Percentiles rank a stretch among this genome's conserved stretches.
phyloP scores from a whole-genome alignment of 2,329 filamentous ascomycete genomes.

The Cladosporium velox region DNA sequence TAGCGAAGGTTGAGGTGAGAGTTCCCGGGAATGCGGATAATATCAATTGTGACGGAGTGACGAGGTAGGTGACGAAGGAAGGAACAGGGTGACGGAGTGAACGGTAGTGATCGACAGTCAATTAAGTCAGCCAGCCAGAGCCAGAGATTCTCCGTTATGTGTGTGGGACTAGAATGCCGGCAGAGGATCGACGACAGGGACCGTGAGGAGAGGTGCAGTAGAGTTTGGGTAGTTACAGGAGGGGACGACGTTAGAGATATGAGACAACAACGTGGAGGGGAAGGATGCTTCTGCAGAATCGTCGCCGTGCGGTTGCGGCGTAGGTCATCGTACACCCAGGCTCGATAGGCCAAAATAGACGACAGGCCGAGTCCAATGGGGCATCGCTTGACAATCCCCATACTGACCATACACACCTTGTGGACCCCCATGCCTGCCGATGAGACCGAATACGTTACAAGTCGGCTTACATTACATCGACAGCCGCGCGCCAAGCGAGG shows the following conservation, averaged over 20 bases:
- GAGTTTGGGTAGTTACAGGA: constrained; percentile 5
- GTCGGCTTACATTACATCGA: constrained; percentile 20
- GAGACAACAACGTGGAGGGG: constrained; percentile 17
- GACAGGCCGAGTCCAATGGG: constrained; percentile 20
- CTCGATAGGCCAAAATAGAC: constrained; percentile 19
- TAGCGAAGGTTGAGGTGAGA: neutral
- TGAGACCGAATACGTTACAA: constrained; percentile 20
- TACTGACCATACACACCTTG: constrained; percentile 13
- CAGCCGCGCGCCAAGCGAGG: constrained; percentile 19
- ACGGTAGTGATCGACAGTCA: constrained; percentile 16
- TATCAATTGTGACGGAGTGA: constrained; percentile 11
- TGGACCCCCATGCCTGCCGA: constrained; percentile 18
- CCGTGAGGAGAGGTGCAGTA: constrained; percentile 15
- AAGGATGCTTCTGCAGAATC: constrained; percentile 20
- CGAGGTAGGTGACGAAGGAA: neutral
- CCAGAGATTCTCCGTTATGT: constrained; percentile 13
- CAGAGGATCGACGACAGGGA: constrained; percentile 16
- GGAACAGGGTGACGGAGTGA: constrained; percentile 11
- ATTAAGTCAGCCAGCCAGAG: constrained; percentile 7
- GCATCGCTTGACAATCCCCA: constrained; percentile 17
- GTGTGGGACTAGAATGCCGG: constrained; percentile 5
- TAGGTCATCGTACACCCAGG: constrained; percentile 7
- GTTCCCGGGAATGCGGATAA: constrained; percentile 1
- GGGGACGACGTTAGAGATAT: constrained; percentile 17
- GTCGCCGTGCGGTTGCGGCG: constrained; percentile 4